Evolutionary conservation across 495 filamentous ascomycete genomes (phyloP).

Genomic region (Hapsidospora chrysogenum): DNA sequence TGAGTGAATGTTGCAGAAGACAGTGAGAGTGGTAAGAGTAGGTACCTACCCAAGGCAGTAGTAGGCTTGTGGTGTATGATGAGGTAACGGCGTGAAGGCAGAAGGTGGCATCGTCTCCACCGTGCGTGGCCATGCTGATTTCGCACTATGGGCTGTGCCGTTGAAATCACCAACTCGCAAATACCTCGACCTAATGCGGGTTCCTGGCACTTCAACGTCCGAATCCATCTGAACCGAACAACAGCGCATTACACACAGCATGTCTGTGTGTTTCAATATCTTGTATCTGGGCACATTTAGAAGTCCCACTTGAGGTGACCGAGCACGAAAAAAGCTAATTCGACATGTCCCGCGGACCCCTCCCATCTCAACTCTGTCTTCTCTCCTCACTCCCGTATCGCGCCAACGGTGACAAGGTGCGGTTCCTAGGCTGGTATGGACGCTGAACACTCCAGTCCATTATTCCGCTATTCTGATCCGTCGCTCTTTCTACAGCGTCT

Average conservation of each 20-base stretch:
- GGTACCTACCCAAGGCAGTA: no score
- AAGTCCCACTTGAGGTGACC: background rate
- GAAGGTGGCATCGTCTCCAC: background rate
- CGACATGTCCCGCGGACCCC: conserved; percentile 42
- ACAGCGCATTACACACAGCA: background rate
- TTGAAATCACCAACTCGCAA: background rate
- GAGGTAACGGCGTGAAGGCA: background rate
- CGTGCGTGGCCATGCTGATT: background rate
- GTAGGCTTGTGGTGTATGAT: background rate
- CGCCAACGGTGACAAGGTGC: conserved; percentile 53
- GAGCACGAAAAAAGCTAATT: background rate
- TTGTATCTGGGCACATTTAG: background rate
- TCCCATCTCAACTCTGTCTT: conserved; percentile 49
- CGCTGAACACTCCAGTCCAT: background rate
- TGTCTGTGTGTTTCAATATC: background rate
- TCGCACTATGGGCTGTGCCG: no score
- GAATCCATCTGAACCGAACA: background rate
- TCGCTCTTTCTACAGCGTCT: conserved; percentile 37
- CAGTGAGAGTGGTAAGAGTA: background rate
- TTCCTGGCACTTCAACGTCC: background rate
- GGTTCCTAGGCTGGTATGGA: conserved; percentile 81
- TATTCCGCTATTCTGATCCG: background rate
- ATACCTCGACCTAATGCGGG: background rate
- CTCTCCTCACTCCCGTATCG: conserved; percentile 42
- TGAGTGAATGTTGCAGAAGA: background rate